Evolutionary conservation across 495 filamentous ascomycete species (phyloP), one percentile per base, ranked within the genome.

Genomic region (Beverwykella pulmonaria): DNA sequence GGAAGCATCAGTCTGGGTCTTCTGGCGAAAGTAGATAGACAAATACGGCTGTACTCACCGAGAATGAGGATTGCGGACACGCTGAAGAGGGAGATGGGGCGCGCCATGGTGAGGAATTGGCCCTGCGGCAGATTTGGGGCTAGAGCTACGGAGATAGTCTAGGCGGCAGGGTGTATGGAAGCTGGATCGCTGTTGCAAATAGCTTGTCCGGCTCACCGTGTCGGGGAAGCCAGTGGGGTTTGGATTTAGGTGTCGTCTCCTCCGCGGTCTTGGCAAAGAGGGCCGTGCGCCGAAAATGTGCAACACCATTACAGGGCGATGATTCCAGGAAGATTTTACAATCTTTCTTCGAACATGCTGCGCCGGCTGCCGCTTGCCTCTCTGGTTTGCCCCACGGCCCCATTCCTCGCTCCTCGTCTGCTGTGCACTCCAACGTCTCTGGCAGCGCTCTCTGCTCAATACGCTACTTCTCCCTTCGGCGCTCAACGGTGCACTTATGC

Each of bases 51-150:
- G 32, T 9, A 25, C 64, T 8, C 34, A 67, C 64, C 64, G 79
- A 97, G 89, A 75, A 96, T 86, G 77, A 97, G 85, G 80, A 69
- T 69, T 23, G 67, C 67, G 48, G 67, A 59, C n/a, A 69, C 61
- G 49, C 67, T 69, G 67, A 69, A 69, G 48, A 69, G 67, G 6
- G 67, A 69, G 17, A 69, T 54, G 25, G 67, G 67, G 20, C 53
- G 53, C 23, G 67, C 34, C 67, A 69, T 69, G 0, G 61, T 61
- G 61, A 17, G 20, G 26, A 41, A 53, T 9, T 36, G 26, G 27
- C 10, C 52, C 22, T n/a, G 20, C 23, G 23, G 36, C 34, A 48
- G 53, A 20, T 12, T 14, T 9, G 50, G 7, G 59, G n/a, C 49
- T 14, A 44, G 30, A 20, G 12, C 8, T 26, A n/a, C 3, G 25